Conservation (phyloP, 2,329 filamentous ascomycete species). For the Calonectria pteridis region DNA sequence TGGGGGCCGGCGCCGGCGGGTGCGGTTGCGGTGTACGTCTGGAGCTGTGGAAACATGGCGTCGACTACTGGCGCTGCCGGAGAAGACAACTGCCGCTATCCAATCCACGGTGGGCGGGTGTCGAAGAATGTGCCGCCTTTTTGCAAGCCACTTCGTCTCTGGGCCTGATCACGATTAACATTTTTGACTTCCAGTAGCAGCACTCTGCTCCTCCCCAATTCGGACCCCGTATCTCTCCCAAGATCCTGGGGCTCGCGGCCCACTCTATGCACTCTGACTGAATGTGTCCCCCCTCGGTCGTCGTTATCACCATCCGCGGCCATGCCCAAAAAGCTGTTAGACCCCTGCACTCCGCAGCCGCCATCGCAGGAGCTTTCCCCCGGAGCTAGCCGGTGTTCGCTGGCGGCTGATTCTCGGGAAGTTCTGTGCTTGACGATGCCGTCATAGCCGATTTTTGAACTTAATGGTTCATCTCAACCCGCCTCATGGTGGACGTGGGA, state of each 20-base stretch:
- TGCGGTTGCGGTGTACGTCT: neutral
- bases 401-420: conserved; percentile 32
- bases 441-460: conserved; percentile 38
- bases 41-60: neutral
- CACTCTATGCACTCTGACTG: conserved; percentile 1
- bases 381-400: conserved; percentile 3
- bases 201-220: neutral
- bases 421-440: conserved; percentile 33
- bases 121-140: neutral
- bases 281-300: conserved; percentile 2
- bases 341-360: conserved; percentile 15
- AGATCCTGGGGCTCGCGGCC: conserved; percentile 11
- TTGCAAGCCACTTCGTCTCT: neutral
- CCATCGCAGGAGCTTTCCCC: conserved; percentile 8
- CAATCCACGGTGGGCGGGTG: neutral
- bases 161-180: neutral
- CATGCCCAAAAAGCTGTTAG: conserved; percentile 2
- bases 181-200: neutral
- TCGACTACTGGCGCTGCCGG: neutral
- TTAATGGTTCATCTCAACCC: conserved; percentile 21
- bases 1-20: neutral
- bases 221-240: neutral
- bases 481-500: neutral
- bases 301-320: conserved; percentile 9
- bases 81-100: neutral